phyloP scores from a whole-genome alignment of 805 yeast species.

The Wickerhamomyces queroliae region DNA sequence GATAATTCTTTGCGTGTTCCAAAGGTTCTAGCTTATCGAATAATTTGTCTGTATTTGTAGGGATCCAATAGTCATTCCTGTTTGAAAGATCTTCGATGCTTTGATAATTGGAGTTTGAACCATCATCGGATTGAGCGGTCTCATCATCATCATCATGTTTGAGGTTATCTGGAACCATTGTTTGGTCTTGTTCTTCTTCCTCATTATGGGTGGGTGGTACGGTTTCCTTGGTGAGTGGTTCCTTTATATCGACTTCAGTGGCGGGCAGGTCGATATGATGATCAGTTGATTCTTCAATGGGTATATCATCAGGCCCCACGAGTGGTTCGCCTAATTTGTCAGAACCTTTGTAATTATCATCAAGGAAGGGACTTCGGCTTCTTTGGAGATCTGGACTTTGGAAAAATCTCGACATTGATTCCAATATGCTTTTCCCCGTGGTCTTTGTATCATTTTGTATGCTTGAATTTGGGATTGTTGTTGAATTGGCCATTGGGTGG shows the following conservation, averaged over 20 bases:
- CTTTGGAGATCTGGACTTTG: slow-evolving; percentile 15
- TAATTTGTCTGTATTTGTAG: slow-evolving; percentile 24
- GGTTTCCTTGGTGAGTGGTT: neutral
- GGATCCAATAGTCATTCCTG: slow-evolving; percentile 17
- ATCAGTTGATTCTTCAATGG: slow-evolving; percentile 25
- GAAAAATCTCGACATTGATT: slow-evolving; percentile 14
- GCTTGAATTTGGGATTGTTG: neutral
- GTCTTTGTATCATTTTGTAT: neutral
- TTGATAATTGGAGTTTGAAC: neutral
- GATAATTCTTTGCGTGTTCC: slow-evolving; percentile 23
- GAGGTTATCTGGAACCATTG: neutral
- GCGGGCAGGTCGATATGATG: slow-evolving; percentile 16
- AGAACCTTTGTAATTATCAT: slow-evolving; percentile 12
- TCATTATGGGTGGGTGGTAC: neutral
- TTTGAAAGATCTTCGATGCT: neutral
- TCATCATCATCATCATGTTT: slow-evolving; percentile 2
- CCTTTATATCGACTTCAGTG: neutral
- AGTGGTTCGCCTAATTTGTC: slow-evolving; percentile 9
- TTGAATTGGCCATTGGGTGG: neutral
- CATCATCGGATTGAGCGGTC: neutral
- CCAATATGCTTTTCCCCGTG: slow-evolving; percentile 7
- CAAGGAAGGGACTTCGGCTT: slow-evolving; percentile 22
- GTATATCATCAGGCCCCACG: slow-evolving; percentile 15
- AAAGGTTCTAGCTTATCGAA: slow-evolving; percentile 24
- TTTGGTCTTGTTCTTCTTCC: neutral